Evolutionary conservation across 768 basidiomycete genomes (phyloP), one percentile per base, ranked within the genome.

Genomic region (Russula ochroleuca): DNA sequence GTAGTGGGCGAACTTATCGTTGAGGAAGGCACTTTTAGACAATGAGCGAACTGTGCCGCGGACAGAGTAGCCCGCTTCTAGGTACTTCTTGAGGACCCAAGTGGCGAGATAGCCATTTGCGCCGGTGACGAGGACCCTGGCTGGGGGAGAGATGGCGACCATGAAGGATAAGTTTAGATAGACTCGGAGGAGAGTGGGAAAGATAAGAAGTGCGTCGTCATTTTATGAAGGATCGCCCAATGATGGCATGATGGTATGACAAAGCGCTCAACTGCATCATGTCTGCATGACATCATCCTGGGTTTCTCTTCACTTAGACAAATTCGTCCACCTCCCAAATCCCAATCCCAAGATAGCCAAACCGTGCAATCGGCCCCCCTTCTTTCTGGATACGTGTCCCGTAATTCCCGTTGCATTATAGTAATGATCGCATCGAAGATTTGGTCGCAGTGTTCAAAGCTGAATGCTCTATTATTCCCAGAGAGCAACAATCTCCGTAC

Each of bases 21-120:
- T 73, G 61, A 92, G 74, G 68, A 83, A 81, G 1, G 79, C 72
- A 1, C 82, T 83, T 71, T 91, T 92, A n/a, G 75, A 76, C 11
- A 70, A 70, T 2, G 83, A 82, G 19, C 92, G 82, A 8, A 88
- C 88, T 0, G 87, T 85, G 0, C 85, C 88, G 7, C 86, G 81
- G 33, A 88, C 84, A 4, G 75, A 64, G 70, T 83, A 90, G 0
- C 89, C 88, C 8, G 77, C 74, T 62, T 87, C 81, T 17, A 92
- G 80, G 15, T 89, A 77, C 10, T 67, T 69, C 40, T 77, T 75
- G 14, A 83, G 81, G 53, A 87, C 76, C 83, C 86, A 87, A 6
- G 77, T 73, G 17, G 83, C 85, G 62, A 86, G 77, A 70, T 78
- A 87, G 28, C 85, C 84, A 68, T 82, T 85, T 11, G 83, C 83